Base-by-base conservation (phyloP, 2,329 filamentous ascomycete genomes). In the Cladosporium austrohemisphaericum region DNA sequence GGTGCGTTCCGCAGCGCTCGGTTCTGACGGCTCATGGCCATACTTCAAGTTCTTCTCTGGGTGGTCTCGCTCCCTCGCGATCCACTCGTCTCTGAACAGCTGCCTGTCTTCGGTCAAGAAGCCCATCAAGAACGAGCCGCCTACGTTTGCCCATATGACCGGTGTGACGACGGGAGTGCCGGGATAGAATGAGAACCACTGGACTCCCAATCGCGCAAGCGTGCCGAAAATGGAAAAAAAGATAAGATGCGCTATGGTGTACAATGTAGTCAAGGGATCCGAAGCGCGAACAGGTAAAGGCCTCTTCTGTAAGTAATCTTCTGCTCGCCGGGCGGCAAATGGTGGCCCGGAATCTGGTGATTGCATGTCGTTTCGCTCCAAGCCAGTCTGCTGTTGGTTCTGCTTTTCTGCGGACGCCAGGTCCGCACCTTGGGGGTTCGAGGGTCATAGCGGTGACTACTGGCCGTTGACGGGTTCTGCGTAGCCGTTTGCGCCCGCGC, bases 151-250 rank as follows among this genome's bases (percentile, higher is more conserved):
- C 92, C 92, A 97, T 18, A 95, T 69, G 2, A 86, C 83, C 43
- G 81, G 78, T 49, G 88, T 91, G 4, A 81, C 73, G 18, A 93
- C 73, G 0, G 90, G 89, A 0, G 86, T 81, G 18, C 84, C 85
- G 1, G 86, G 83, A 65, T 95, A 96, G 49, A 77, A 80, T 0
- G 89, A 93, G 44, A 96, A 71, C 38, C 85, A 84, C 62, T 90
- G 81, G 6, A 95, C 71, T 3, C 90, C 91, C 1, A 96, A 72
- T 9, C 92, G 81, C 1, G 89, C 87, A 20, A 96, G 77, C 0
- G 90, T 93, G 28, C 92, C 92, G 31, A 92, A 69, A 14, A 96
- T 77, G 14, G 91, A 83, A 68, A 95, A 96, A 62, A 96, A 76
- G 51, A 94, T 75, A 19, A 96, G 79, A 67, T 95, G 88, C 1